These are phyloP conservation scores for Cajanus cajan DNA, from an alignment of 306 rosid genomes.

Conservation along the genomic window DNA sequence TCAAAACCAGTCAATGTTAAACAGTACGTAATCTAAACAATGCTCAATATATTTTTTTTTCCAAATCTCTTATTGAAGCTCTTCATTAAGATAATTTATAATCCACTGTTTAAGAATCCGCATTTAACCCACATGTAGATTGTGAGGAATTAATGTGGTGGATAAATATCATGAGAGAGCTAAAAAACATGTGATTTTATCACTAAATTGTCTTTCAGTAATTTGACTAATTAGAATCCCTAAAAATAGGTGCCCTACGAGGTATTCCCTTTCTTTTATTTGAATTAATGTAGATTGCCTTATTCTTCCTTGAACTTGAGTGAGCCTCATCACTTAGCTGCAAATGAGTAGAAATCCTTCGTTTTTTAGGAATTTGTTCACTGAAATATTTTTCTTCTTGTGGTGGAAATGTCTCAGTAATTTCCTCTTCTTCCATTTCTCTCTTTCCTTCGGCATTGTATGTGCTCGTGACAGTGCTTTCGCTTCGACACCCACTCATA, in stretches of 20 bases:
- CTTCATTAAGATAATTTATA: background rate
- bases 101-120: background rate
- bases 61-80: background rate
- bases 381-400: background rate
- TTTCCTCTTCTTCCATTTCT: background rate
- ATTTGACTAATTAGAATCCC: background rate
- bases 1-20: background rate
- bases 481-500: background rate
- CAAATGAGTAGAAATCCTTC: background rate
- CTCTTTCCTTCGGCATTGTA: background rate
- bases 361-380: constrained; percentile 4
- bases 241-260: constrained; percentile 57
- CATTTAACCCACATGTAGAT: background rate
- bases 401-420: background rate
- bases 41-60: background rate
- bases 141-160: background rate
- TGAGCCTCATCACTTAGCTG: background rate
- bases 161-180: background rate
- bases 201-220: background rate
- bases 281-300: constrained; percentile 34
- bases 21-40: background rate
- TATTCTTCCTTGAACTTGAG: background rate
- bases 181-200: background rate
- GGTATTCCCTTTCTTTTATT: constrained; percentile 68
- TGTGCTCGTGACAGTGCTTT: background rate